Conservation (phyloP, 768 basidiomycete genomes). For the Phylloporus sp. region DNA sequence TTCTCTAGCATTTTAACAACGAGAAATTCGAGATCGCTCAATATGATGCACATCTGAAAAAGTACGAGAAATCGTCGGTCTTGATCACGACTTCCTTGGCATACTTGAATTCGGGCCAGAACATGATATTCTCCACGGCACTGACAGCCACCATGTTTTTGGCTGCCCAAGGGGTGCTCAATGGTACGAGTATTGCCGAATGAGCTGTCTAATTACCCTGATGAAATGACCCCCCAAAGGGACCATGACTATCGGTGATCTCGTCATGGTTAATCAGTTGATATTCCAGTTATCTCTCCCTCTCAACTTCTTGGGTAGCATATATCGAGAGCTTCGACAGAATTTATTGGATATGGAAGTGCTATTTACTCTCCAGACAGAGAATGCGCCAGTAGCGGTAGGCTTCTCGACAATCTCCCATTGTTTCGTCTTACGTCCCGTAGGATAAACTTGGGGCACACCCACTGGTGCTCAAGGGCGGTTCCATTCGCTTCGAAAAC, state of each 20-base stretch:
- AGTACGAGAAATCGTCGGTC: slow-evolving; percentile 88
- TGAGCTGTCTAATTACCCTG: not conserved
- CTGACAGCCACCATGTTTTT: slow-evolving; percentile 94
- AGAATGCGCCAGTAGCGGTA: slow-evolving; percentile 69
- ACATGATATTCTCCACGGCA: slow-evolving; percentile 91
- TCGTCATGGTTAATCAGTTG: slow-evolving; percentile 98
- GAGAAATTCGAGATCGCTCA: slow-evolving; percentile 86
- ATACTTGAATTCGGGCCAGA: slow-evolving; percentile 93
- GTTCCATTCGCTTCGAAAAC: slow-evolving; percentile 89
- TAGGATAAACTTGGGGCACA: slow-evolving; percentile 68
- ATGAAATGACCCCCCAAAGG: slow-evolving; percentile 44
- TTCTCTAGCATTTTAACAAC: slow-evolving; percentile 88
- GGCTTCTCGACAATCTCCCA: not conserved
- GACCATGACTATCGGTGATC: slow-evolving; percentile 96
- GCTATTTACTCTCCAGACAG: slow-evolving; percentile 81
- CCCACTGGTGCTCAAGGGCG: slow-evolving; percentile 68
- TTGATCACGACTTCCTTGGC: slow-evolving; percentile 95
- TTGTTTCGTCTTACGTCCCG: not conserved
- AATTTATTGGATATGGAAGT: slow-evolving; percentile 97
- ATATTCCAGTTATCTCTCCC: slow-evolving; percentile 97
- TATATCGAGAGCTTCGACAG: slow-evolving; percentile 95
- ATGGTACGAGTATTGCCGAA: slow-evolving; percentile 45
- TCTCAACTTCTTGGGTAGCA: slow-evolving; percentile 94
- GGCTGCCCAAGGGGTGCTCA: slow-evolving; percentile 89
- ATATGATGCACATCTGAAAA: slow-evolving; percentile 83